Evolutionary conservation across 345 rosid species (phyloP), one percentile per base, ranked within the genome.

Genomic region (Salix koriyanagi): DNA sequence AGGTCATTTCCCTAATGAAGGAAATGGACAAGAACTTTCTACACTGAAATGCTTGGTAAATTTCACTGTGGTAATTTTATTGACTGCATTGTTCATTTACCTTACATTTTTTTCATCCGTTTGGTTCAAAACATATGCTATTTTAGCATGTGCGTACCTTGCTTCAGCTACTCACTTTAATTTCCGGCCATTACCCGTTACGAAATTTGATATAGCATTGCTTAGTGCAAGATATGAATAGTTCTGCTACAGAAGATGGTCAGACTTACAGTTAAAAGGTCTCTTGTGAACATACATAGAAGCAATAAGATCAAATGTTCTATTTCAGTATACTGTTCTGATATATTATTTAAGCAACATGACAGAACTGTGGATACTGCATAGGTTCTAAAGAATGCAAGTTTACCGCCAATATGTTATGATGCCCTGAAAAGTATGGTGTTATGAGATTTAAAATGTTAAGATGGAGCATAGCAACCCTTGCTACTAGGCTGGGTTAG

Each of bases 51-150:
- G 90, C 83, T 70, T 84, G 36, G 76, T 85, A 74, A 91, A 88
- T 79, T 82, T 85, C 48, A 11, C 69, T 13, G 75, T 71, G 79
- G 86, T 92, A 76, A 79, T 88, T 32, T 85, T 86, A 64, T 69
- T 88, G 82, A 93, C 94, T 54, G 77, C 83, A 72, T 1, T 86
- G 10, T 91, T 92, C 72, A 62, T 84, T 34, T 90, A 89, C 42
- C 90, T 93, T 23, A 90, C 92, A 78, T 65, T 91, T 70, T 91
- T 77, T 71, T 82, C 88, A 61, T 86, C 87, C 62, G 73, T 78
- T 48, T 84, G 84, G 84, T 90, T 78, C 78, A 91, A 81, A 84
- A 77, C 84, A 65, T 91, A 91, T 75, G 96, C 87, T 78, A 83
- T 65, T 81, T 72, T 89, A 77, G 86, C 93, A 48, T 90, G 90